phyloP scores from a whole-genome alignment of 805 yeast species.

The Starmerella floricola region DNA sequence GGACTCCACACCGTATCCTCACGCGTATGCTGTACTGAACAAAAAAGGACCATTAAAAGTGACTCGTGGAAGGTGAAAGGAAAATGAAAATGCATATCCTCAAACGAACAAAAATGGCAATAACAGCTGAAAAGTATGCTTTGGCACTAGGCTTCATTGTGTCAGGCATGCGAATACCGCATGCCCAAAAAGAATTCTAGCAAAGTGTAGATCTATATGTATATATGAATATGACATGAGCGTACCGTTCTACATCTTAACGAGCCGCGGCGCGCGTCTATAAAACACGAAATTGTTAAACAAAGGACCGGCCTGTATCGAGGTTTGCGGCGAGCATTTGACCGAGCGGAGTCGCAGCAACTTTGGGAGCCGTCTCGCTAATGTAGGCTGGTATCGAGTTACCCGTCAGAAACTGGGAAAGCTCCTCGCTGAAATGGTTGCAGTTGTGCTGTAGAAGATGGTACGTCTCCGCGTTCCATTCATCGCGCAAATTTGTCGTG shows the following conservation, averaged over 20 bases:
- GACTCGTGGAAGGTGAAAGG: not conserved
- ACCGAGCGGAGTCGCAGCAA: conserved; percentile 41
- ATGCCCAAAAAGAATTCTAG: too few relatives aligned
- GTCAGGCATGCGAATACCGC: too few relatives aligned
- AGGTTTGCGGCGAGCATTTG: conserved; percentile 34
- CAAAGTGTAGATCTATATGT: too few relatives aligned
- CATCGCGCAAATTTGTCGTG: conserved; percentile 35
- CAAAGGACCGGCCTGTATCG: conserved; percentile 10
- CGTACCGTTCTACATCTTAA: too few relatives aligned
- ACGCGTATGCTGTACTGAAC: conserved; percentile 74
- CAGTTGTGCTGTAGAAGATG: conserved; percentile 54
- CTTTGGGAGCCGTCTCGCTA: conserved; percentile 41
- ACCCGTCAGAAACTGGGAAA: conserved; percentile 47
- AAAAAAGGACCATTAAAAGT: not conserved
- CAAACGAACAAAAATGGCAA: too few relatives aligned
- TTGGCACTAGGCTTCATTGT: too few relatives aligned
- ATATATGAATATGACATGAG: too few relatives aligned
- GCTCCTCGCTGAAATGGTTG: conserved; percentile 51
- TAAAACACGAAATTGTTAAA: not conserved
- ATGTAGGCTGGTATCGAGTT: conserved; percentile 43
- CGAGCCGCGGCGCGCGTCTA: not conserved
- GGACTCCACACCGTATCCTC: conserved; percentile 79
- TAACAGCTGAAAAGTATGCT: too few relatives aligned
- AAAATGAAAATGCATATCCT: too few relatives aligned
- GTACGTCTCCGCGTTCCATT: conserved; percentile 39